Percentiles rank a stretch among this genome's conserved stretches.
phyloP scores from a whole-genome alignment of 768 basidiomycete species.

The Russula sp. region DNA sequence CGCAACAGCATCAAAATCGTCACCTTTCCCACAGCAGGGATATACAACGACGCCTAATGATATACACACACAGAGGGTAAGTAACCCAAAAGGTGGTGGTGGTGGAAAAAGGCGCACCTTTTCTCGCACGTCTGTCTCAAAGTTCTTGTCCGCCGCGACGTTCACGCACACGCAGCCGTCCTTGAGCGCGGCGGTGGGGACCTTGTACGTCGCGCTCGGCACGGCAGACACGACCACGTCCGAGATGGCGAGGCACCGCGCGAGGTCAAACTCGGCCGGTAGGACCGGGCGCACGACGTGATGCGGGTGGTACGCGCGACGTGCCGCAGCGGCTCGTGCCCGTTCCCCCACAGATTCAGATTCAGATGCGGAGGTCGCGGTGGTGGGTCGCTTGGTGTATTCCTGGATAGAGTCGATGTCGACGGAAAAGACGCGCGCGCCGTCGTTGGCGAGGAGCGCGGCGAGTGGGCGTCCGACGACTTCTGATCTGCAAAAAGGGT shows the following conservation, averaged over 20 bases:
- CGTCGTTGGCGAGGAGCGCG: conserved; percentile 92
- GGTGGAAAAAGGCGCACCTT: conserved; percentile 46
- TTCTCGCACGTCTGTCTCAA: conserved; percentile 85
- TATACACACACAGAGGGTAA: neutral
- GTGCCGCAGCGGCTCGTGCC: conserved; percentile 9
- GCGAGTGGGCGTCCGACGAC: conserved; percentile 97
- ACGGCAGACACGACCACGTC: conserved; percentile 96
- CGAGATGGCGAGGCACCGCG: conserved; percentile 74
- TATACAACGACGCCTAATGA: conserved; percentile 79
- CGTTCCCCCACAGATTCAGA: neutral
- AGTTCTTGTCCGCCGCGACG: conserved; percentile 93
- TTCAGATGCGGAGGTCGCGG: conserved; percentile 17
- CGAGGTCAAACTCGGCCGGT: conserved; percentile 48
- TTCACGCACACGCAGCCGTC: conserved; percentile 93
- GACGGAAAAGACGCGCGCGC: conserved; percentile 89
- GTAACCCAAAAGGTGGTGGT: no score
- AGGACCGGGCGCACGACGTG: conserved; percentile 64
- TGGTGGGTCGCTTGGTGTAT: conserved; percentile 88
- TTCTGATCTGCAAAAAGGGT: conserved; percentile 69
- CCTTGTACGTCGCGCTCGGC: conserved; percentile 75
- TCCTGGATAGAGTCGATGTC: conserved; percentile 97
- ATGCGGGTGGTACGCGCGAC: conserved; percentile 66
- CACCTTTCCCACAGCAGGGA: conserved; percentile 96
- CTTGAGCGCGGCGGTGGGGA: conserved; percentile 84
- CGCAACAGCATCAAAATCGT: conserved; percentile 97